These are phyloP conservation scores for Solanum ahanhuiri DNA, from an alignment of 257 asterid species.

Conservation along the genomic window DNA sequence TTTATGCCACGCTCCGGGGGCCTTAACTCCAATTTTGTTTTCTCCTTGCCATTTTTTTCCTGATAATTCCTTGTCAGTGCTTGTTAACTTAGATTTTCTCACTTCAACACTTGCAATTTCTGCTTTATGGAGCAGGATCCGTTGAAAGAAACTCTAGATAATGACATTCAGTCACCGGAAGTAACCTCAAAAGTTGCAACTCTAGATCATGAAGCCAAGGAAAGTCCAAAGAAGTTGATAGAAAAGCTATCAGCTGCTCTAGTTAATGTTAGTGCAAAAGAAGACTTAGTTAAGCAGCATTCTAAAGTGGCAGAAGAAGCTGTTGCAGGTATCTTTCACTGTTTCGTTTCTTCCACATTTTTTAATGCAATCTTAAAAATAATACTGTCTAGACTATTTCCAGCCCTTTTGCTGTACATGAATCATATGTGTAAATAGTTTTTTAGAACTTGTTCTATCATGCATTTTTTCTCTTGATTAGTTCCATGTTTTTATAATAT, in stretches of 20 bases:
- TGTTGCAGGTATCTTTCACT: constrained; percentile 46
- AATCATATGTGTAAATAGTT: background rate
- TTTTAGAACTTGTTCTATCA: background rate
- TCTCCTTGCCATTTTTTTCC: background rate
- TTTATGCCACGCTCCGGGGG: background rate
- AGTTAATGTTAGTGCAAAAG: constrained; percentile 65
- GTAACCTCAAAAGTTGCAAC: constrained; percentile 24
- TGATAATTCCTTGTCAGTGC: background rate
- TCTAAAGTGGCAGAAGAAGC: constrained; percentile 85
- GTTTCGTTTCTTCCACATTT: background rate
- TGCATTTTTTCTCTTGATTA: background rate
- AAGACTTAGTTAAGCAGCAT: constrained; percentile 77
- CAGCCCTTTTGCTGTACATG: background rate
- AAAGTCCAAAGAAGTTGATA: constrained; percentile 33
- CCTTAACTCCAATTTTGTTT: background rate
- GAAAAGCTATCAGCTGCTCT: constrained; percentile 72
- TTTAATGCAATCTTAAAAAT: background rate
- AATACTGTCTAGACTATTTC: background rate
- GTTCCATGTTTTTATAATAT: background rate
- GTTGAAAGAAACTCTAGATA: constrained; percentile 30
- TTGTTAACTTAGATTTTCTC: background rate
- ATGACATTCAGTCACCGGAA: constrained; percentile 31
- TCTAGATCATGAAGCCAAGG: constrained; percentile 31
- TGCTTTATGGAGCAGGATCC: constrained; percentile 30
- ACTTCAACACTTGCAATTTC: background rate